These are phyloP conservation scores for Inonotus obliquus DNA, from an alignment of 1,284 basidiomycete species.

Conservation along the genomic window DNA sequence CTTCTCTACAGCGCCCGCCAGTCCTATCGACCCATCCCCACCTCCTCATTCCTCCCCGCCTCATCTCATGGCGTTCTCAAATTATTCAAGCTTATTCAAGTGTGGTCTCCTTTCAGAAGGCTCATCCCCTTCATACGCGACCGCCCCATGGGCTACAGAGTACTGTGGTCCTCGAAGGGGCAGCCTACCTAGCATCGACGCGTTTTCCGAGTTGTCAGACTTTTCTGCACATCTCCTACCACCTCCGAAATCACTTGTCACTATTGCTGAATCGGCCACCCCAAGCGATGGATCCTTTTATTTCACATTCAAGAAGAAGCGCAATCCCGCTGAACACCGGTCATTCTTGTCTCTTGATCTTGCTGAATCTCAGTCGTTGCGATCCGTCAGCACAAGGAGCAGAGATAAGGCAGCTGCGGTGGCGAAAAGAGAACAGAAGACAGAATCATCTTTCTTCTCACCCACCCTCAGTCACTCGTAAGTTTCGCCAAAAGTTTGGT, in stretches of 20 bases:
- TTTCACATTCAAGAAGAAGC: constrained; percentile 43
- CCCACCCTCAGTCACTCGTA: constrained; percentile 7
- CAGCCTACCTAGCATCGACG: constrained; percentile 40
- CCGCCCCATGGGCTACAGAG: constrained; percentile 28
- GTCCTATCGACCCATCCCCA: background rate
- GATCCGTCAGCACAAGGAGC: constrained; percentile 35
- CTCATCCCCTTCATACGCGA: constrained; percentile 29
- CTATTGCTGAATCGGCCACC: constrained; percentile 21
- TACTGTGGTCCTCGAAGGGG: constrained; percentile 30
- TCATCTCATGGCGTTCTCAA: background rate
- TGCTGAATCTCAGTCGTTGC: constrained; percentile 47
- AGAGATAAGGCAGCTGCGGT: constrained; percentile 23
- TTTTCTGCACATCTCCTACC: constrained; percentile 21
- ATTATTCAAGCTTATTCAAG: constrained; percentile 56
- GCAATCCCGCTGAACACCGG: constrained; percentile 37
- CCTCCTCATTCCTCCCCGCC: background rate
- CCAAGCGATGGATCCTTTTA: constrained; percentile 35
- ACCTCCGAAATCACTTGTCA: constrained; percentile 28
- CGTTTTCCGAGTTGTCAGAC: constrained; percentile 16
- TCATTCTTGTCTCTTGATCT: constrained; percentile 59
- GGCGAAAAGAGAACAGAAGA: background rate
- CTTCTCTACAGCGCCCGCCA: background rate
- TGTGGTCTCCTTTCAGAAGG: constrained; percentile 46
- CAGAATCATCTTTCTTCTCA: background rate
- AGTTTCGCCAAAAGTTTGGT: background rate